A percentile compares a stretch with the other conserved stretches of the same genome.
Evolutionary conservation across 2,329 filamentous ascomycete species (phyloP).

Genomic region (Penicillium aurantiogriseum): DNA sequence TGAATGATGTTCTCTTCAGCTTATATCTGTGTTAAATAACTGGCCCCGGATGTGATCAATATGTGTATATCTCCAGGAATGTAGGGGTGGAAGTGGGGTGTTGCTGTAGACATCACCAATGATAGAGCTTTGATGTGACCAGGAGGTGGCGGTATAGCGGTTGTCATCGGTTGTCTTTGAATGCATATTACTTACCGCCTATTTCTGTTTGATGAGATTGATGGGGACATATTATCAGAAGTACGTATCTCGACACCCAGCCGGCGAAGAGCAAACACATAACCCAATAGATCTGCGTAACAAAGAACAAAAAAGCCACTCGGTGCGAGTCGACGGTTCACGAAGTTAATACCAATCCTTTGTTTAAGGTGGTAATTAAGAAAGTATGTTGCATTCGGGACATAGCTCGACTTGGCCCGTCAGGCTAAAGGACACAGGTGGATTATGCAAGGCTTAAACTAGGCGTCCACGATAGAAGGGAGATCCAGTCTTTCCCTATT

Average conservation of each 20-base stretch:
- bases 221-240: background rate
- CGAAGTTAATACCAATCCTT: background rate
- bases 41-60: background rate
- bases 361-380: background rate
- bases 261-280: background rate
- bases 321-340: background rate
- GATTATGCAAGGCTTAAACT: slow-evolving; percentile 3
- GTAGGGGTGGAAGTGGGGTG: background rate
- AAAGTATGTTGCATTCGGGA: slow-evolving; percentile 11
- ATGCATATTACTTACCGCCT: background rate
- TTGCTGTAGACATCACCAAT: background rate
- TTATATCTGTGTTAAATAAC: background rate
- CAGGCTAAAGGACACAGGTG: background rate
- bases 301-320: background rate
- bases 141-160: background rate
- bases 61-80: slow-evolving; percentile 1
- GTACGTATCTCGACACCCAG: background rate
- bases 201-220: background rate
- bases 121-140: background rate
- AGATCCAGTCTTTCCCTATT: slow-evolving; percentile 1
- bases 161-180: background rate
- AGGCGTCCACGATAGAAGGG: background rate
- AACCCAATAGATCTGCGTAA: background rate
- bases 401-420: background rate
- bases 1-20: slow-evolving; percentile 1